Base-by-base conservation (phyloP, 257 asterid genomes). In the Anisodus acutangulus region DNA sequence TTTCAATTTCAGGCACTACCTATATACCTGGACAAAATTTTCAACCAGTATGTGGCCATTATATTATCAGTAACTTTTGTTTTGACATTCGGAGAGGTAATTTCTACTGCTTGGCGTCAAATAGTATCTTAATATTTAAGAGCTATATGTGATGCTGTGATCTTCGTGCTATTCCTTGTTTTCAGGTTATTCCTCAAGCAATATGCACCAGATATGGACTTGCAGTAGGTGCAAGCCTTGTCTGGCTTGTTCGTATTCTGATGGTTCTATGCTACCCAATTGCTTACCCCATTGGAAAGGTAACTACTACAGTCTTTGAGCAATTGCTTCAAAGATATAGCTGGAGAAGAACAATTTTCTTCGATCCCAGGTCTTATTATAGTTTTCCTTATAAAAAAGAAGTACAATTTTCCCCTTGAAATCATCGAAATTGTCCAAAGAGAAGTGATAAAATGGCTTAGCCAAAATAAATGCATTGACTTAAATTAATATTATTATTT, bases 121-220 rank as follows among this genome's bases (percentile, higher is more conserved):
- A 43, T 55, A 66, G 47, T 43, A 43, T 53, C 79, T 60, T 22
- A 63, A 35, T 58, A 79, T 69, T 70, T 6, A 78, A 82, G 72
- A 53, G 49, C 58, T 80, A 49, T 79, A 22, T 59, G 39, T 74
- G 53, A 19, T 84, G 84, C 69, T 87, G 58, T 58, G 55, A 12
- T 59, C 63, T 78, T 83, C 51, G 70, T 62, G 26, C 68, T 51
- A 57, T 68, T 49, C 71, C 80, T 55, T 85, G 59, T 53, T 86
- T 47, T 70, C 91, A 95, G 98, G 98, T 97, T 84, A 95, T 97
- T 85, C 99, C 99, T 86, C 99, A 97, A 95, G 99, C 99, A 45
- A 93, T 95, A 88, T 97, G 99, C 89, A 93, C 98, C 26, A 89
- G 99, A 88, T 97, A 97, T 74, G 99, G 99, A 88, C 98, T 97